Evolutionary conservation across 352 stramenopile species (phyloP), one percentile per base, ranked within the genome.

Genomic region (Pythium apleroticum): DNA sequence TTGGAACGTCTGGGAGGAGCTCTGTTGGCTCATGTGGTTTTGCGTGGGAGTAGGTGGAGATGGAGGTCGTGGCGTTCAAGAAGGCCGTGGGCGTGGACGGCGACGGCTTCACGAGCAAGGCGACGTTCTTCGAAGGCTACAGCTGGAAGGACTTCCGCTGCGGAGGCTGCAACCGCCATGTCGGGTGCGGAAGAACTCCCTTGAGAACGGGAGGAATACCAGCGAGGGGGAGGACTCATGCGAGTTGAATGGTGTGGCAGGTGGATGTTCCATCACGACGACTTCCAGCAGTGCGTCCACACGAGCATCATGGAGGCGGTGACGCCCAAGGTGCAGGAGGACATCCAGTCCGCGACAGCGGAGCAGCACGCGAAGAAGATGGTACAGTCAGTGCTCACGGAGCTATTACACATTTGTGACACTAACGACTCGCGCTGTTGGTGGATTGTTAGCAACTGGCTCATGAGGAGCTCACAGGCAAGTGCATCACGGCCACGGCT

Each of bases 201-300:
- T 31, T 15, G 52, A 15, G 10, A 3, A 28, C 3, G n/a, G 19
- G 43, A 22, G 37, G 20, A 17, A 22, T 22, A 24, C n/a, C n/a
- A n/a, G n/a, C n/a, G n/a, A n/a, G n/a, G 45, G 20, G 4, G 52
- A 24, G 52, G 52, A 43, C 28, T 50, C n/a, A 50, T 24, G 22
- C 3, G 19, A n/a, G 24, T 12, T 35, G n/a, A 30, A 7, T 65
- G 10, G 7, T n/a, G 20, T 20, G 63, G 46, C 41, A 94, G 85
- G 17, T 93, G 86, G 86, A 77, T 83, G 31, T 95, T 95, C 70
- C 88, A 91, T 65, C 86, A 95, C 49, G 76, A 92, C 55, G 76
- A 91, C 33, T 63, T 88, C 45, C 74, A 91, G 60, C 68, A 86
- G 24, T 95, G 86, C 60, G 80, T 93, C 52, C 84, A 85, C 43